A percentile compares a stretch with the other conserved stretches of the same genome.
These are phyloP conservation scores for Backusella westeae DNA, from an alignment of 192 early-diverging fungal genomes.

Conservation along the genomic window DNA sequence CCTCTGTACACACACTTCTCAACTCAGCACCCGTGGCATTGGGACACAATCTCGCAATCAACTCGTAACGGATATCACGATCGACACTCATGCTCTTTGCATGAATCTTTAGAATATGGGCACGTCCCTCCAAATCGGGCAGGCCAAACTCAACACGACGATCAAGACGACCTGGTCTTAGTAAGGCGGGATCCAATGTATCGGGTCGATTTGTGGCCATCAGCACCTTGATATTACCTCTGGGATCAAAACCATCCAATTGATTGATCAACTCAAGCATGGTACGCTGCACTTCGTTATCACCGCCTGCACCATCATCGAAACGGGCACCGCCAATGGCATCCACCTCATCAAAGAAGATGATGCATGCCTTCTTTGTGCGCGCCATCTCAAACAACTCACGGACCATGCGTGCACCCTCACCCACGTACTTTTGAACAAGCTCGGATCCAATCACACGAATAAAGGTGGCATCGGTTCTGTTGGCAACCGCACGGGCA, in stretches of 20 bases:
- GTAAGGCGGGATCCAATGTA: slow-evolving; percentile 95
- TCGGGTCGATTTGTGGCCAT: slow-evolving; percentile 99
- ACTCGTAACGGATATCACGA: slow-evolving; percentile 97
- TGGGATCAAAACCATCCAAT: slow-evolving; percentile 98
- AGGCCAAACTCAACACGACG: slow-evolving; percentile 97
- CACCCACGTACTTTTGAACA: slow-evolving; percentile 99
- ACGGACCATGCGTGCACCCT: slow-evolving; percentile 98
- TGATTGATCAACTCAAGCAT: slow-evolving; percentile 99
- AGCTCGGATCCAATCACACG: slow-evolving; percentile 99
- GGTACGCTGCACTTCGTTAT: slow-evolving; percentile 99
- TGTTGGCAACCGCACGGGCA: slow-evolving; percentile 97
- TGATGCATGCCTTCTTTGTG: slow-evolving; percentile 99
- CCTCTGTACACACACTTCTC: slow-evolving; percentile 98
- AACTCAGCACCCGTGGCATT: slow-evolving; percentile 99
- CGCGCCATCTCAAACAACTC: slow-evolving; percentile 99
- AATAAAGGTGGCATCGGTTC: slow-evolving; percentile 99
- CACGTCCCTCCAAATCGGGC: slow-evolving; percentile 95
- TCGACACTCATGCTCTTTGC: slow-evolving; percentile 98
- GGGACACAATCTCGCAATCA: slow-evolving; percentile 97
- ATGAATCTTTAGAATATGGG: slow-evolving; percentile 98
- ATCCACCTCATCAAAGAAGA: slow-evolving; percentile 99
- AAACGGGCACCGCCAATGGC: slow-evolving; percentile 98
- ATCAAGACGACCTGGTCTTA: slow-evolving; percentile 98
- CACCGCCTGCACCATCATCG: slow-evolving; percentile 98
- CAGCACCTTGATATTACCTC: slow-evolving; percentile 99